phyloP scores from a whole-genome alignment of 345 rosid species.

The Citropsis articulata region DNA sequence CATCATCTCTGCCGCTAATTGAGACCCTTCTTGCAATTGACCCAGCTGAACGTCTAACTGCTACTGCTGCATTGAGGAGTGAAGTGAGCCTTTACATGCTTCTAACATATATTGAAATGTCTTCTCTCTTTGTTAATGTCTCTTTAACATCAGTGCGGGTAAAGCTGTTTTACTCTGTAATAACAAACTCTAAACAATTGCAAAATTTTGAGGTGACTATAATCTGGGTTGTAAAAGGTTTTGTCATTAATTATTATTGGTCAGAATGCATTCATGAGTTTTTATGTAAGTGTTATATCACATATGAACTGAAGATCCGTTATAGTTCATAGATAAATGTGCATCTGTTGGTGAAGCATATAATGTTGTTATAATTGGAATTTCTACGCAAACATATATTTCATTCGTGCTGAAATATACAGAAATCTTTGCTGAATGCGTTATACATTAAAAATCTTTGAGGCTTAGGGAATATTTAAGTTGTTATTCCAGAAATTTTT shows the following conservation, averaged over 20 bases:
- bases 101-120: background rate
- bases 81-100: slow-evolving; percentile 47
- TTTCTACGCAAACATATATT: background rate
- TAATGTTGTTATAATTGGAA: background rate
- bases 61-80: slow-evolving; percentile 60
- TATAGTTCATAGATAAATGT: background rate
- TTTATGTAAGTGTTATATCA: background rate
- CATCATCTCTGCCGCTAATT: slow-evolving; percentile 61
- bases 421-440: background rate
- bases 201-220: background rate
- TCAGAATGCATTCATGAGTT: background rate
- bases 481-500: background rate
- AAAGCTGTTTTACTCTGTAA: background rate
- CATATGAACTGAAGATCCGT: background rate
- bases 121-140: background rate
- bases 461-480: background rate
- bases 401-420: background rate
- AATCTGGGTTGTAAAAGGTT: background rate
- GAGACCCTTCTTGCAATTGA: slow-evolving; percentile 74
- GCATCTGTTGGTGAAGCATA: slow-evolving; percentile 2
- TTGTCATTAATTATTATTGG: background rate
- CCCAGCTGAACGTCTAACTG: slow-evolving; percentile 64
- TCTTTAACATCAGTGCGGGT: background rate
- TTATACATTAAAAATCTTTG: background rate
- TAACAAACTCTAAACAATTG: background rate